A percentile compares a stretch with the other conserved stretches of the same genome.
These are phyloP conservation scores for Maudiozyma turicensis DNA, from an alignment of 805 yeast genomes.

Conservation along the genomic window DNA sequence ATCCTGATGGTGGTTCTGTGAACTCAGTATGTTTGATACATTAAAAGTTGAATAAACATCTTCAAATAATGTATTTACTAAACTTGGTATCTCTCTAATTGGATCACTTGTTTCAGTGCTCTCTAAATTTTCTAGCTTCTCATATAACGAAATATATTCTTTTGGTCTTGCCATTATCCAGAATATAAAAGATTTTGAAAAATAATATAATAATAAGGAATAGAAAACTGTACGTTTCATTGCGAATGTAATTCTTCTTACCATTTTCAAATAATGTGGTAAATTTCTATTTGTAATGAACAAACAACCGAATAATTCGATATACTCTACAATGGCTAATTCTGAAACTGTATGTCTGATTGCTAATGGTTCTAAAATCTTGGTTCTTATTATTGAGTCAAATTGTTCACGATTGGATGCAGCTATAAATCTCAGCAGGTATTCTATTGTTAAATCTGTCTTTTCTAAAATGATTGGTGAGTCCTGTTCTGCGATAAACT, in stretches of 20 bases:
- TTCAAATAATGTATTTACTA: conserved; percentile 16
- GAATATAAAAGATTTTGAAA: conserved; percentile 33
- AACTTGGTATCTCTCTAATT: conserved; percentile 9
- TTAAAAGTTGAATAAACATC: conserved; percentile 12
- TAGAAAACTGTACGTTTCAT: conserved; percentile 37
- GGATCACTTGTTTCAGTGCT: conserved; percentile 6
- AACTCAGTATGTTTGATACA: conserved; percentile 9
- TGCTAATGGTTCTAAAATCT: conserved; percentile 16
- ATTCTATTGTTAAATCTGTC: conserved; percentile 33
- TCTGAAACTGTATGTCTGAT: conserved; percentile 32
- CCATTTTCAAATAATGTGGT: conserved; percentile 29
- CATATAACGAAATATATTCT: conserved; percentile 30
- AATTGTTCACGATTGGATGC: conserved; percentile 39
- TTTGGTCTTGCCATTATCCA: conserved; percentile 42
- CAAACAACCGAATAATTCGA: conserved; percentile 37
- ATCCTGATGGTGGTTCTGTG: background rate
- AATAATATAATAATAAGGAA: conserved; percentile 34
- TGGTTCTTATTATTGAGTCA: conserved; percentile 24
- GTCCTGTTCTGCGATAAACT: conserved; percentile 9
- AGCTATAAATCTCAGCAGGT: conserved; percentile 36
- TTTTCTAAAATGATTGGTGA: conserved; percentile 7
- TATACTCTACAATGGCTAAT: conserved; percentile 31
- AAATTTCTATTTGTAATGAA: conserved; percentile 33
- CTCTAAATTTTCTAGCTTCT: conserved; percentile 5
- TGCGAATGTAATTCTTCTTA: conserved; percentile 29